A percentile compares a stretch with the other conserved stretches of the same genome.
Conservation (phyloP, 441 rosid genomes). For the Viola pubescens region DNA sequence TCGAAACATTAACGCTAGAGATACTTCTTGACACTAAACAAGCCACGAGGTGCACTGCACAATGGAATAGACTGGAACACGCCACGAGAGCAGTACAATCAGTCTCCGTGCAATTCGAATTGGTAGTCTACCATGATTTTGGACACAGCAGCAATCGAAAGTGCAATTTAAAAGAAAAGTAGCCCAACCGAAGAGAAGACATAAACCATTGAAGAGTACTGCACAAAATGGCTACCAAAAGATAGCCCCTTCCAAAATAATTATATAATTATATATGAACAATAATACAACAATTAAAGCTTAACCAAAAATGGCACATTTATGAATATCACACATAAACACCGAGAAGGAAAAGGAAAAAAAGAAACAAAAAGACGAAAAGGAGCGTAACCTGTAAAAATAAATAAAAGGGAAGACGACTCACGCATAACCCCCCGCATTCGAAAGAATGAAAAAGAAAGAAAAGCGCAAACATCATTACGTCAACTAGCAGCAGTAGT, state of each 20-base stretch:
- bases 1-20: not conserved
- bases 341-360: not conserved
- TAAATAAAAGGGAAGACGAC: slow-evolving; percentile 1
- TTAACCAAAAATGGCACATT: slow-evolving; percentile 6
- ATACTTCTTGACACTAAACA: not conserved
- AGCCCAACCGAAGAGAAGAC: not conserved
- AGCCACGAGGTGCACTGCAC: too few species aligned
- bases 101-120: not conserved
- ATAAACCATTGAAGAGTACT: not conserved
- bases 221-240: not conserved
- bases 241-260: not conserved
- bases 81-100: not conserved
- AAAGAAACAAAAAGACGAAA: not conserved
- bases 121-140: not conserved
- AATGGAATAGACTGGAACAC: too few species aligned
- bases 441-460: slow-evolving; percentile 2
- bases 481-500: slow-evolving; percentile 79
- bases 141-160: not conserved
- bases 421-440: slow-evolving; percentile 1
- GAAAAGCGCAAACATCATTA: slow-evolving; percentile 4
- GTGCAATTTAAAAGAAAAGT: not conserved
- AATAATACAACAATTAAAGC: slow-evolving; percentile 14
- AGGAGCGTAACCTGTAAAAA: slow-evolving; percentile 1
- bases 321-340: slow-evolving; percentile 9
- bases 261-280: not conserved